Percentiles rank a stretch among this genome's conserved stretches.
These are phyloP conservation scores for Apophysomyces elegans DNA, from an alignment of 371 early-diverging fungal species.

Conservation along the genomic window DNA sequence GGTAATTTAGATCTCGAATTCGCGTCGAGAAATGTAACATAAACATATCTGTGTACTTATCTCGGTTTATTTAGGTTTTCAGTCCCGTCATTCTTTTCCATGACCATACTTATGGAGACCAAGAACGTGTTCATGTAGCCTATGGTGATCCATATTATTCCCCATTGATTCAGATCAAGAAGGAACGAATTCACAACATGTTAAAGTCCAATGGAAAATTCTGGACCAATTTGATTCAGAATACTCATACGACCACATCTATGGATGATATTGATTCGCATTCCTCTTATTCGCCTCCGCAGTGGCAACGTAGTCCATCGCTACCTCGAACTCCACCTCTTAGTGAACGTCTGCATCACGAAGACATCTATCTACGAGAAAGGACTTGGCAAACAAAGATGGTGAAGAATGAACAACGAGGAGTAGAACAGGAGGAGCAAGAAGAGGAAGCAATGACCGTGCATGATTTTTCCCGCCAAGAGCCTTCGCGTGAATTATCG, in stretches of 20 bases:
- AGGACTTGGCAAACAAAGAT: background rate
- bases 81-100: slow-evolving; percentile 9
- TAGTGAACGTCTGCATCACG: slow-evolving; percentile 10
- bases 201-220: slow-evolving; percentile 25
- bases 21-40: background rate
- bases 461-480: slow-evolving; percentile 17
- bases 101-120: slow-evolving; percentile 5
- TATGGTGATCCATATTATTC: slow-evolving; percentile 31
- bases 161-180: slow-evolving; percentile 24
- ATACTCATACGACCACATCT: slow-evolving; percentile 9
- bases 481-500: slow-evolving; percentile 20
- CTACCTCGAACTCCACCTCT: slow-evolving; percentile 17
- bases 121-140: background rate
- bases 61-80: background rate
- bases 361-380: background rate
- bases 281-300: slow-evolving; percentile 9
- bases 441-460: slow-evolving; percentile 6
- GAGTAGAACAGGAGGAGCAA: too few species aligned
- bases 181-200: slow-evolving; percentile 26
- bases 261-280: slow-evolving; percentile 2
- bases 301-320: slow-evolving; percentile 15
- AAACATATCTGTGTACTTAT: background rate
- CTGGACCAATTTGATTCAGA: slow-evolving; percentile 26
- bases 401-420: too few species aligned
- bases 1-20: background rate